Base-by-base conservation (phyloP, 495 filamentous ascomycete species). In the Umbilicaria muhlenbergii region DNA sequence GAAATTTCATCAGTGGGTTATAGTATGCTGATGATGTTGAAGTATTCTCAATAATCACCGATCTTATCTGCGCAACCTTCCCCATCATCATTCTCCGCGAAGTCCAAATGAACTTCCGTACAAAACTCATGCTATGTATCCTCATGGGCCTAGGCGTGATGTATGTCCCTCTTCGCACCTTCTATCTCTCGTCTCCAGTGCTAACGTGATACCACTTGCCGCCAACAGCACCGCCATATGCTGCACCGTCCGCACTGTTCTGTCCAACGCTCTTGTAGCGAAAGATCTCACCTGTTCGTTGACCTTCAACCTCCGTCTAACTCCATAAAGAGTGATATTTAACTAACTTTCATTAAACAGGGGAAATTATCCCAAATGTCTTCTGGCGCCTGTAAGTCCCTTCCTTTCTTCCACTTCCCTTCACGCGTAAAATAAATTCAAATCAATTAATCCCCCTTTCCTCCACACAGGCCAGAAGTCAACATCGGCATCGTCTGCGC, bases 81-180 rank as follows among this genome's bases (percentile, higher is more conserved):
- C 63, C 63, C 0, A 42, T 53, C 16, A 52, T 64, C 39, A 59
- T 66, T 41, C 54, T 61, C 5, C 47, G 55, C 33, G 43, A 63
- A 0, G 18, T 52, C 34, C 34, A 43, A 16, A 45, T 52, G 18
- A 60, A 53, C n/a, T 31, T 54, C 6, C 51, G 54, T 16, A 57
- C 52, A 0, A 64, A 59, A 39, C 32, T 66, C 36, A 57, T 58
- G 1, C 36, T 66, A 6, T 63, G 56, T 34, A 38, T 60, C 13
- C 39, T 63, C 5, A 63, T 67, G 63, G 55, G 63, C 5, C 52
- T 60, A 3, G 58, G 60, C 16, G 38, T 64, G 5, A 53, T 67
- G 60, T 65, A 47, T 2, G 60, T 52, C 11, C 24, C 12, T 16
- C 11, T 31, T 21, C 31, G 14, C n/a, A 13, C 12, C 17, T n/a